phyloP scores from a whole-genome alignment of 2,329 filamentous ascomycete species.

The Fusarium staphyleae region DNA sequence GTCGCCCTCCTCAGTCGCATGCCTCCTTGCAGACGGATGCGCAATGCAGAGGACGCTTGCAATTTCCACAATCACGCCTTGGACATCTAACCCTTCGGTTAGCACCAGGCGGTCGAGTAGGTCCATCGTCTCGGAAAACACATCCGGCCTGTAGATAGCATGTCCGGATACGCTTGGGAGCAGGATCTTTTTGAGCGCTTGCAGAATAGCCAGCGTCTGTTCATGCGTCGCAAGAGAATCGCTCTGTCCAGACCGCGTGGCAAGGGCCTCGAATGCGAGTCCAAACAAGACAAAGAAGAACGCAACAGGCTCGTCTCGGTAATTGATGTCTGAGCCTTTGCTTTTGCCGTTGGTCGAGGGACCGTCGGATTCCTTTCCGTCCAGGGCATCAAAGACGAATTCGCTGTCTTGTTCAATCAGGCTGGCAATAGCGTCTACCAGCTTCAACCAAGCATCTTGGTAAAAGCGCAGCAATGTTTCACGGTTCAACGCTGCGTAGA shows the following conservation, averaged over 20 bases:
- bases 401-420: conserved; percentile 97
- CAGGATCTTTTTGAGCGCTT: conserved; percentile 92
- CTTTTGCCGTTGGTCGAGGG: conserved; percentile 57
- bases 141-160: conserved; percentile 93
- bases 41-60: conserved; percentile 87
- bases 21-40: conserved; percentile 81
- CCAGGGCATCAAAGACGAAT: conserved; percentile 95
- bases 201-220: conserved; percentile 86
- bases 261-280: conserved; percentile 93
- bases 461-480: conserved; percentile 96
- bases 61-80: conserved; percentile 92
- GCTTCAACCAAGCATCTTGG: conserved; percentile 94
- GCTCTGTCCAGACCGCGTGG: conserved; percentile 69
- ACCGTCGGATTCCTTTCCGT: conserved; percentile 74
- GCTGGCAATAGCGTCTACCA: conserved; percentile 96
- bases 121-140: conserved; percentile 98
- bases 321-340: conserved; percentile 87
- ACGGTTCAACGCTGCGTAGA: conserved; percentile 92
- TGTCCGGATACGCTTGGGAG: conserved; percentile 94
- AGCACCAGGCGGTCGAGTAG: conserved; percentile 90
- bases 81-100: conserved; percentile 87
- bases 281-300: conserved; percentile 99
- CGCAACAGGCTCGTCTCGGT: conserved; percentile 94
- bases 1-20: conserved; percentile 69
- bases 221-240: conserved; percentile 70